Evolutionary conservation across 352 stramenopile genomes (phyloP), one percentile per base, ranked within the genome.

Genomic region (Pythium vanterpoolii): DNA sequence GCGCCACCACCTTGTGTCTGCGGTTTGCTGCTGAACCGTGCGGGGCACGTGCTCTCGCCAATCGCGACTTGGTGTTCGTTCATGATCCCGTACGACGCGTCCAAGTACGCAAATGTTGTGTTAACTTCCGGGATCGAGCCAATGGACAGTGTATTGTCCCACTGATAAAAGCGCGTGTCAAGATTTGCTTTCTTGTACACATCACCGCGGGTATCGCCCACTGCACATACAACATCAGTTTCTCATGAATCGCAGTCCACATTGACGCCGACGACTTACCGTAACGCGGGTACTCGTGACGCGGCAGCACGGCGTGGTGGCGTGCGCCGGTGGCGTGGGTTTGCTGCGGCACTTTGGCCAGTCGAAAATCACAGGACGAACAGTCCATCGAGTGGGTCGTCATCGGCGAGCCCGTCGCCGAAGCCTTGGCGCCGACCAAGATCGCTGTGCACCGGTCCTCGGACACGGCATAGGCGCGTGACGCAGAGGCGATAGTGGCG

Each of bases 361-460:
- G 75, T 36, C 85, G 85, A 57, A 92, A 94, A 66, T 94, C 85
- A 56, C 85, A 92, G 24, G 71, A 87, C 55, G 73, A 90, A 60
- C 85, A 93, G 66, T 94, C 85, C 61, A 85, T 90, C 40, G 85
- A 87, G 65, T 94, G 85, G 18, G 85, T 92, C 38, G 82, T 90
- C 78, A 94, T 93, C 28, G 85, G 77, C 16, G 83, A 66, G 2
- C 69, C 69, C 16, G 75, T 91, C 5, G 74, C 79, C 2, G 80
- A 89, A 21, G 79, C 77, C 71, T 91, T 87, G 39, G 79, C 76
- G 28, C 83, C 83, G 16, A 93, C 80, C 57, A 93, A 66, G 68
- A 93, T 90, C 42, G 83, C 77, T 0, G 83, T 93, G 73, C 83
- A 93, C 33, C 79, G 77, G 48, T 93, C 83, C 40, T 85, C 36